Percentiles rank a stretch among this genome's conserved stretches.
These are phyloP conservation scores for Jamesozyma hellenica DNA, from an alignment of 805 yeast species.

Conservation along the genomic window DNA sequence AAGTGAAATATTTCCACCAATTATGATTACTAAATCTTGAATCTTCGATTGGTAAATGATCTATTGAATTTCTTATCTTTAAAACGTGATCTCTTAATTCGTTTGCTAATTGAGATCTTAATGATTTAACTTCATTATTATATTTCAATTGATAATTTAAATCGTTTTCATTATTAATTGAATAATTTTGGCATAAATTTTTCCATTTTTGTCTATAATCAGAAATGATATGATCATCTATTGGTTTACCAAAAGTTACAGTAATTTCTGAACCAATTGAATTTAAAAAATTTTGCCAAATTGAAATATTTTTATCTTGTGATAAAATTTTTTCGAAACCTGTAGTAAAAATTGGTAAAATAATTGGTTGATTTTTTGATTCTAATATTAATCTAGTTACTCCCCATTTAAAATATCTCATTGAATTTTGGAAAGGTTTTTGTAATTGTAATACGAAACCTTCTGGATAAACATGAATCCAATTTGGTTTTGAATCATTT, in stretches of 20 bases:
- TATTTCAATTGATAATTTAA: constrained; percentile 49
- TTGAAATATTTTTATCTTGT: constrained; percentile 47
- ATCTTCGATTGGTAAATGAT: constrained; percentile 51
- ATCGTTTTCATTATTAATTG: constrained; percentile 41
- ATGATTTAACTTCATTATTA: constrained; percentile 53
- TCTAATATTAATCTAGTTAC: constrained; percentile 76
- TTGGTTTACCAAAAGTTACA: constrained; percentile 61
- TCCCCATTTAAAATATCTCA: constrained; percentile 96
- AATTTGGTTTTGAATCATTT: constrained; percentile 72
- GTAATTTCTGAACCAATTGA: constrained; percentile 58
- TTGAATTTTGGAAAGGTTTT: constrained; percentile 71
- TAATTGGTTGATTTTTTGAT: constrained; percentile 70
- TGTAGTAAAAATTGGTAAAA: constrained; percentile 74
- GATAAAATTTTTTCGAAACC: constrained; percentile 87
- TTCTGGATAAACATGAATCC: constrained; percentile 95
- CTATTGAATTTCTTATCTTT: constrained; percentile 31
- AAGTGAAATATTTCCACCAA: constrained; percentile 68
- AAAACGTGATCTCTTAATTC: constrained; percentile 56
- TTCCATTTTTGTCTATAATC: constrained; percentile 64
- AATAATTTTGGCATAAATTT: constrained; percentile 43
- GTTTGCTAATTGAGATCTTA: constrained; percentile 63
- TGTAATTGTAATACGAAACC: constrained; percentile 81
- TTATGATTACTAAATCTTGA: constrained; percentile 52
- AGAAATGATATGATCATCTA: constrained; percentile 51
- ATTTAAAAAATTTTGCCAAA: constrained; percentile 49